Evolutionary conservation across 495 filamentous ascomycete species (phyloP), one percentile per base, ranked within the genome.

Genomic region (Penicillium dipodomyicola): DNA sequence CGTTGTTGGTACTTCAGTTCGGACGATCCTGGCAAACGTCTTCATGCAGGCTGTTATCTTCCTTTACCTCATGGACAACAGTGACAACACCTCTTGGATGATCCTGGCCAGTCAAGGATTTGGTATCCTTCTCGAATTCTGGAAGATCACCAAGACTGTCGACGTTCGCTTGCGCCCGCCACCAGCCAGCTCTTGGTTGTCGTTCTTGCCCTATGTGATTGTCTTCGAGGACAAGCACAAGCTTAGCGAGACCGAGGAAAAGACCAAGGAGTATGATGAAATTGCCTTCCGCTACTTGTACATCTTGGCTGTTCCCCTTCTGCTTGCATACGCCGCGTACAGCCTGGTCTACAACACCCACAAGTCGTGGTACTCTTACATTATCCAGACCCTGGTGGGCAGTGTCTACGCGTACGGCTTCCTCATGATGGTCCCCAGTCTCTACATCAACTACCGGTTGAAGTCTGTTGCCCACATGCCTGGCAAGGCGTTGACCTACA

Each of bases 381-480:
- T 95, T 71, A 88, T 90, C 59, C 83, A 95, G 30, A 96, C 94
- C 0, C 84, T 97, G 2, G 94, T 98, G 15, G 94, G 94, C 6
- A 92, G 88, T 46, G 94, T 98, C 32, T 98, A 98, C 69, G 93
- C 94, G 1, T 98, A 98, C 65, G 94, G 94, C 8, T 98, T 98
- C 78, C 73, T 98, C 57, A 97, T 98, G 95, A 97, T 98, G 94
- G 90, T 98, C 17, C 94, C 94, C 27, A 88, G 84, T 56, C 78
- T 98, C 52, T 98, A 97, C 72, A 98, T 98, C 84, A 98, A 98
- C 79, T 98, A 98, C 77, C 83, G 93, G 8, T 82, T 98, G 60
- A 94, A 97, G 84, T 89, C 84, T 58, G 92, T 98, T 40, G 94
- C 94, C 30, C 94, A 98, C 74, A 96, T 98, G 94, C 94, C 95